These are phyloP conservation scores for Backusella mclennaniae DNA, from an alignment of 192 early-diverging fungal species.

Conservation along the genomic window DNA sequence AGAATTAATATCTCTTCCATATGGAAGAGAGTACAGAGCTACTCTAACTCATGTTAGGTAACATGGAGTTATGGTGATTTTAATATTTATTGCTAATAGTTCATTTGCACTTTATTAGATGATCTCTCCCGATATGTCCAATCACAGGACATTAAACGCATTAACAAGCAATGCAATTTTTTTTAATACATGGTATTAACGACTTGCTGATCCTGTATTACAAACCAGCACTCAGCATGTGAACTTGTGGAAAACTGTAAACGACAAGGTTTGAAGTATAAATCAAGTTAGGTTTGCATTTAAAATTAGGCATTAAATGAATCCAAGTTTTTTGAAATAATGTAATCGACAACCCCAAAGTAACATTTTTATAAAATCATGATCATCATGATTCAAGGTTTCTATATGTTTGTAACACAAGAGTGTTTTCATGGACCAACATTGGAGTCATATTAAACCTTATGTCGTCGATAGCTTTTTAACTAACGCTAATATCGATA, in stretches of 20 bases:
- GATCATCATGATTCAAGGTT: not conserved
- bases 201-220: not conserved
- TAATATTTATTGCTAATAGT: not conserved
- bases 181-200: not conserved
- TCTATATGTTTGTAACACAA: conserved; percentile 2
- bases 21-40: not conserved
- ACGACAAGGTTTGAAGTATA: not conserved
- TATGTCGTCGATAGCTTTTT: not conserved
- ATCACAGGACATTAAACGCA: not conserved
- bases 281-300: not conserved
- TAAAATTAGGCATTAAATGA: not conserved
- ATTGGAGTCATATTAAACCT: not conserved
- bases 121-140: not conserved
- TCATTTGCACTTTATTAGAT: not conserved
- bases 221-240: not conserved
- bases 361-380: not conserved
- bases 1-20: not conserved
- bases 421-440: not conserved
- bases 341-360: not conserved
- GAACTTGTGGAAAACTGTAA: not conserved
- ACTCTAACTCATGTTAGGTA: not conserved
- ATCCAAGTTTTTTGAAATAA: not conserved
- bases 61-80: not conserved
- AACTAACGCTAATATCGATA: not conserved
- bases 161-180: not conserved